phyloP scores from a whole-genome alignment of 306 rosid genomes.

The Inga laurina region DNA sequence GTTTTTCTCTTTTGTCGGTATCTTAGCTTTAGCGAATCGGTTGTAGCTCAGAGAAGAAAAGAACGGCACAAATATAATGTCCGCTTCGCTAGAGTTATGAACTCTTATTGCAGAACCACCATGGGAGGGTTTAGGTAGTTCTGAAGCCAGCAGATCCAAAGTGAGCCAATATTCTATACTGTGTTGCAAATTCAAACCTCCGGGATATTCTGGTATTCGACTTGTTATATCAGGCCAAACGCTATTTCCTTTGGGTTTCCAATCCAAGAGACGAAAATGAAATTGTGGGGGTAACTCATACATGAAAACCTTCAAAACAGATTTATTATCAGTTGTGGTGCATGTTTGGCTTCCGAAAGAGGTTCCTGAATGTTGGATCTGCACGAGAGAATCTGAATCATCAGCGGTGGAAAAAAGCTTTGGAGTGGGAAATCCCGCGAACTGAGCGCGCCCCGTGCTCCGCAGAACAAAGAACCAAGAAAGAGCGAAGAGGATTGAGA shows the following conservation, averaged over 20 bases:
- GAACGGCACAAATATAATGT: slow-evolving; percentile 73
- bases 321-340: background rate
- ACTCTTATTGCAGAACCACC: slow-evolving; percentile 52
- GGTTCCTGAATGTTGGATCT: slow-evolving; percentile 27
- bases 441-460: slow-evolving; percentile 35
- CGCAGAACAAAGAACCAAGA: slow-evolving; percentile 70
- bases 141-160: slow-evolving; percentile 73
- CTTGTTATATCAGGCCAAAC: slow-evolving; percentile 73
- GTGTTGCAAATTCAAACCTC: slow-evolving; percentile 78
- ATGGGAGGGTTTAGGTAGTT: slow-evolving; percentile 43
- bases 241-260: slow-evolving; percentile 45
- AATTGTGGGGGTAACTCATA: slow-evolving; percentile 68
- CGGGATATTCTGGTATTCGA: slow-evolving; percentile 61
- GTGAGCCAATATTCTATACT: slow-evolving; percentile 91
- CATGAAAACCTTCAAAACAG: slow-evolving; percentile 63
- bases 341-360: slow-evolving; percentile 27
- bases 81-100: slow-evolving; percentile 66
- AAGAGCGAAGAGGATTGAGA: slow-evolving; percentile 51
- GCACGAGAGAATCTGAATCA: slow-evolving; percentile 18
- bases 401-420: slow-evolving; percentile 28
- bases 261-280: slow-evolving; percentile 72
- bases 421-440: slow-evolving; percentile 40
- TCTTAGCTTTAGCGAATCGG: slow-evolving; percentile 43
- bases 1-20: slow-evolving; percentile 46
- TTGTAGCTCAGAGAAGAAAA: slow-evolving; percentile 77